These are phyloP conservation scores for Capsella bursapastoris DNA, from an alignment of 345 rosid species.

Conservation along the genomic window DNA sequence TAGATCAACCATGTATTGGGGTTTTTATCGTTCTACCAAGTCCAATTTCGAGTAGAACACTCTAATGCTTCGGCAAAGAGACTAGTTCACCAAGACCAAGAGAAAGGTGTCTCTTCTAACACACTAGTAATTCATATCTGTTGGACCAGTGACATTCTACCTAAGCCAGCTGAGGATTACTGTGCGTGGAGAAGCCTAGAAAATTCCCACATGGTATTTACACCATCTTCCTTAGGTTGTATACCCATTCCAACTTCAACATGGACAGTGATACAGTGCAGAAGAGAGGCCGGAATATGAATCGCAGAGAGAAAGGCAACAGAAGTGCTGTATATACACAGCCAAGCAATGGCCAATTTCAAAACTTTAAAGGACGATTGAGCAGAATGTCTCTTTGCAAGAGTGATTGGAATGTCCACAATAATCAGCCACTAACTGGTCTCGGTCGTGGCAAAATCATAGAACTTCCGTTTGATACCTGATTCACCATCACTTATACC, in stretches of 20 bases:
- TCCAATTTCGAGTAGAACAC: slow-evolving; percentile 21
- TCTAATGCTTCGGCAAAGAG: slow-evolving; percentile 17
- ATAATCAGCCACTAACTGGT: slow-evolving; percentile 21
- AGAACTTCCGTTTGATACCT: slow-evolving; percentile 14
- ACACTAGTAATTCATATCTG: background rate
- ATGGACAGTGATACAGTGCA: slow-evolving; percentile 1
- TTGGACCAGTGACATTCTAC: slow-evolving; percentile 18
- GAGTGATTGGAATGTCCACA: slow-evolving; percentile 1
- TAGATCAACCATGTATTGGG: slow-evolving; percentile 4
- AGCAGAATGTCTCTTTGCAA: slow-evolving; percentile 23
- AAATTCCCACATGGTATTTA: slow-evolving; percentile 19
- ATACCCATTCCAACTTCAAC: slow-evolving; percentile 20
- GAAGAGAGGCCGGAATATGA: background rate
- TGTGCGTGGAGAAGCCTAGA: slow-evolving; percentile 11
- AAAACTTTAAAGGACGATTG: background rate
- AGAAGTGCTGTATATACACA: slow-evolving; percentile 24
- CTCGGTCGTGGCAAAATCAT: slow-evolving; percentile 4
- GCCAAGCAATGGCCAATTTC: background rate
- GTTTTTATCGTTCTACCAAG: slow-evolving; percentile 14
- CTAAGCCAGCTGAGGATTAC: slow-evolving; percentile 25
- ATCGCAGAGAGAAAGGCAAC: slow-evolving; percentile 21
- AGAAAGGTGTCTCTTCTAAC: slow-evolving; percentile 6
- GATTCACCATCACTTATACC: slow-evolving; percentile 22
- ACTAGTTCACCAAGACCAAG: background rate
- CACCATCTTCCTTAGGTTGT: slow-evolving; percentile 8